Evolutionary conservation across 805 yeast species (phyloP).

Genomic region (Candida ipomoeae): DNA sequence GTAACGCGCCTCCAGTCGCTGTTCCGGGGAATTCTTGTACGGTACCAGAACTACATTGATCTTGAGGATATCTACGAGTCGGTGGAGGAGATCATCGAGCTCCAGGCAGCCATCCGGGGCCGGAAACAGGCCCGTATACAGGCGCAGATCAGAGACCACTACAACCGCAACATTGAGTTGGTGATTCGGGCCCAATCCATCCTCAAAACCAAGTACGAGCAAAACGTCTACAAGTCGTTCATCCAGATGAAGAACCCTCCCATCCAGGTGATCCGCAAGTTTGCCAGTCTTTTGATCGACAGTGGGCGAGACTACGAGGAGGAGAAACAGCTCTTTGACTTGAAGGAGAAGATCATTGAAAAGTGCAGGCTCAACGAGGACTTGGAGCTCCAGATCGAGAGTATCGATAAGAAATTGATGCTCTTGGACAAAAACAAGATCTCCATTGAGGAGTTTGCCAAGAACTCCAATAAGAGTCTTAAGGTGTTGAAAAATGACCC

Average conservation of each 20-base stretch:
- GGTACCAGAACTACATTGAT: constrained; percentile 53
- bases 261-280: constrained; percentile 66
- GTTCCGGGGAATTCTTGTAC: constrained; percentile 57
- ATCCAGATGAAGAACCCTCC: constrained; percentile 74
- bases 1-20: constrained; percentile 50
- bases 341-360: constrained; percentile 64
- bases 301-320: constrained; percentile 70
- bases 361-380: constrained; percentile 67
- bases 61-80: constrained; percentile 51
- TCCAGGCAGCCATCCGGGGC: constrained; percentile 61
- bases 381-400: constrained; percentile 69
- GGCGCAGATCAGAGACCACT: constrained; percentile 36
- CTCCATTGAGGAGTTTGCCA: constrained; percentile 66
- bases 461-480: constrained; percentile 35
- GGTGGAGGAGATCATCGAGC: constrained; percentile 30
- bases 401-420: constrained; percentile 73
- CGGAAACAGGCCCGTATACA: constrained; percentile 35
- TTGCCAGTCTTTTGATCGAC: constrained; percentile 70
- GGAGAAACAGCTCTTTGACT: constrained; percentile 62
- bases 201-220: constrained; percentile 63
- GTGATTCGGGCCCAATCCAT: constrained; percentile 72
- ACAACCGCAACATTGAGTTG: constrained; percentile 49
- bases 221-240: constrained; percentile 68
- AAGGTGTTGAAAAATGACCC: constrained; percentile 27
- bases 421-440: constrained; percentile 75